Conservation (phyloP, 148 eudicot species). For the Cornus controversa region DNA sequence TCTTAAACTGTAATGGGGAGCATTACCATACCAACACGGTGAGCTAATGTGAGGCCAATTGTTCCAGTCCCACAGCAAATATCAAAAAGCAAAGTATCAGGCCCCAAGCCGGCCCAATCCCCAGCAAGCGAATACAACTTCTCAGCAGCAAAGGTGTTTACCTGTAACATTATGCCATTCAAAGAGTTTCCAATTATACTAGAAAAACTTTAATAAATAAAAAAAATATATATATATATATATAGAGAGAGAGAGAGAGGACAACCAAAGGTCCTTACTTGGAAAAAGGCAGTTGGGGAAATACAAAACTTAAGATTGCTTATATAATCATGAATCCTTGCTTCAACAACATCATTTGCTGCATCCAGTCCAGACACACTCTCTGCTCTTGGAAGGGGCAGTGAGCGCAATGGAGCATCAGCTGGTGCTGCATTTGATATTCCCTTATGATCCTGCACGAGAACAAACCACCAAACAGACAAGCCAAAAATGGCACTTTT, state of each 20-base stretch:
- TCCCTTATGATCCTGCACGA: slow-evolving; percentile 81
- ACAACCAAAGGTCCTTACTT: slow-evolving; percentile 36
- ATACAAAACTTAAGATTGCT: slow-evolving; percentile 73
- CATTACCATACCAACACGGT: slow-evolving; percentile 96
- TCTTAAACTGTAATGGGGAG: slow-evolving; percentile 6
- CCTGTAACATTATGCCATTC: slow-evolving; percentile 42
- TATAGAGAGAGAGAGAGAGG: slow-evolving; percentile 5
- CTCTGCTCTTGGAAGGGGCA: slow-evolving; percentile 41
- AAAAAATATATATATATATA: too few relatives aligned
- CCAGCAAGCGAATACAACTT: slow-evolving; percentile 93
- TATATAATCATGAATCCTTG: slow-evolving; percentile 82
- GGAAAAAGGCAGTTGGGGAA: slow-evolving; percentile 95
- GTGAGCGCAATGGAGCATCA: slow-evolving; percentile 72
- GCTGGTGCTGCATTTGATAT: slow-evolving; percentile 89
- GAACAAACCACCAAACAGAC: slow-evolving; percentile 2
- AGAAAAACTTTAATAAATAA: neutral
- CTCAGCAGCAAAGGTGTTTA: slow-evolving; percentile 93
- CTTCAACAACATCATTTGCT: slow-evolving; percentile 40
- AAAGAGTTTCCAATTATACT: neutral
- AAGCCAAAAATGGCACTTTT: neutral
- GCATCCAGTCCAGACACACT: slow-evolving; percentile 27
- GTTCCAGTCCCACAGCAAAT: slow-evolving; percentile 98
- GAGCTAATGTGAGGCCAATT: slow-evolving; percentile 89
- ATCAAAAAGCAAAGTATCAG: slow-evolving; percentile 88
- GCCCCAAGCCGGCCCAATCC: slow-evolving; percentile 90